These are phyloP conservation scores for Psilocybe cyanescens DNA, from an alignment of 768 basidiomycete species.

Conservation along the genomic window DNA sequence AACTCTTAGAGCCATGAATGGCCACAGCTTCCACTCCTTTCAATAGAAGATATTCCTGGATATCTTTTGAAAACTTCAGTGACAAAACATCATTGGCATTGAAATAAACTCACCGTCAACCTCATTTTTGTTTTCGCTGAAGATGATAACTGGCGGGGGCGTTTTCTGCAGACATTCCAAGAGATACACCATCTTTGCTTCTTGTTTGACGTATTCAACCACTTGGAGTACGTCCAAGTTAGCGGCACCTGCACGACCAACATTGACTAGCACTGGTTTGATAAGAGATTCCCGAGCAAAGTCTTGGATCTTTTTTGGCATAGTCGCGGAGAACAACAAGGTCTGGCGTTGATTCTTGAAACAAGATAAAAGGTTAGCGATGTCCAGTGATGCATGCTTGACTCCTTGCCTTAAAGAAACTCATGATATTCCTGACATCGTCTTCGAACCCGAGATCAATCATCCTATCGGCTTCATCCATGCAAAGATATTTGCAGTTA, in stretches of 20 bases:
- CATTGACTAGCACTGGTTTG: constrained; percentile 93
- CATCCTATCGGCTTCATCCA: constrained; percentile 99
- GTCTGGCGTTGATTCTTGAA: constrained; percentile 93
- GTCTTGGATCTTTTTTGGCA: constrained; percentile 99
- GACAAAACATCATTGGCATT: background rate
- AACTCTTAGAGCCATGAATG: constrained; percentile 97
- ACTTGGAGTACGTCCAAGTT: constrained; percentile 96
- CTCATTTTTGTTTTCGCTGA: constrained; percentile 99
- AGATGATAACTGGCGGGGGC: constrained; percentile 95
- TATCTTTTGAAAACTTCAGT: constrained; percentile 57
- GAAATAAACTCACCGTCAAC: constrained; percentile 79
- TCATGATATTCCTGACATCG: constrained; percentile 98
- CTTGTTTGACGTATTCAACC: constrained; percentile 98
- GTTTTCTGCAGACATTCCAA: constrained; percentile 98
- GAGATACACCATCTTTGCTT: constrained; percentile 99
- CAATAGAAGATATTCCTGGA: constrained; percentile 94
- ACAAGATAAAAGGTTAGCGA: constrained; percentile 2
- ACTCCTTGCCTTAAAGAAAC: constrained; percentile 86
- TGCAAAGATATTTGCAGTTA: constrained; percentile 94
- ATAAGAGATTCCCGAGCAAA: constrained; percentile 98
- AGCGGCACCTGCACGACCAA: constrained; percentile 97
- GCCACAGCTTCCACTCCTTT: constrained; percentile 99
- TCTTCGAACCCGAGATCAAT: constrained; percentile 99
- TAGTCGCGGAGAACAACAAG: constrained; percentile 95
- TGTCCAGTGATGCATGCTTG: background rate